These are phyloP conservation scores for Penicillium janthinellum DNA, from an alignment of 2,329 filamentous ascomycete genomes.

Conservation along the genomic window DNA sequence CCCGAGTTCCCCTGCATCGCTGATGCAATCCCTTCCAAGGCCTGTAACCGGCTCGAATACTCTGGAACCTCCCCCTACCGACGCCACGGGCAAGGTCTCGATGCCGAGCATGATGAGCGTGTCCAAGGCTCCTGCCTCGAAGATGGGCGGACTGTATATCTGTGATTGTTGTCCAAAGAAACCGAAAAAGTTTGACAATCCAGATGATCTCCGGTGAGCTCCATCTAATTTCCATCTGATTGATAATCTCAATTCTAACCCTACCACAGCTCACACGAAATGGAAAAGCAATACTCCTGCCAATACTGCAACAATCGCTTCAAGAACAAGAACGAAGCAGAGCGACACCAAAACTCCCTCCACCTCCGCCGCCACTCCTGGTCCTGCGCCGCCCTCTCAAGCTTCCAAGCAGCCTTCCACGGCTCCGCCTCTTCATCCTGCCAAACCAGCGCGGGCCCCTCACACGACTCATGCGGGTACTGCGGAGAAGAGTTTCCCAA, in stretches of 20 bases:
- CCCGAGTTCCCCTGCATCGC: slow-evolving; percentile 51
- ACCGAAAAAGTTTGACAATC: slow-evolving; percentile 88
- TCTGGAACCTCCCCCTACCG: slow-evolving; percentile 44
- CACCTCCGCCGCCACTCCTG: slow-evolving; percentile 92
- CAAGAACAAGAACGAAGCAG: slow-evolving; percentile 98
- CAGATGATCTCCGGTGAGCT: slow-evolving; percentile 78
- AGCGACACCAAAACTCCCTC: slow-evolving; percentile 92
- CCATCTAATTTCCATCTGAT: neutral
- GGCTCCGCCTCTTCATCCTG: slow-evolving; percentile 60
- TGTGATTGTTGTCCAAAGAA: slow-evolving; percentile 98
- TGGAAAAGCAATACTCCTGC: slow-evolving; percentile 96
- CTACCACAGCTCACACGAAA: slow-evolving; percentile 71
- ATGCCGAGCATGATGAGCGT: slow-evolving; percentile 38
- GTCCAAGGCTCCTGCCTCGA: slow-evolving; percentile 41
- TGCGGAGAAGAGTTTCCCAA: slow-evolving; percentile 90
- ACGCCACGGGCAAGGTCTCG: slow-evolving; percentile 52
- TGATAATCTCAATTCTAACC: slow-evolving; percentile 3
- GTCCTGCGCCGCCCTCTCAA: slow-evolving; percentile 85
- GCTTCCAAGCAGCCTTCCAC: slow-evolving; percentile 82
- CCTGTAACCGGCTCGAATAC: slow-evolving; percentile 38
- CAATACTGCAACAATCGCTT: slow-evolving; percentile 91
- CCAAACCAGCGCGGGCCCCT: slow-evolving; percentile 39
- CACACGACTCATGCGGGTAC: slow-evolving; percentile 81
- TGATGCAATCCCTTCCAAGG: slow-evolving; percentile 42
- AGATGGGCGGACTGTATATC: slow-evolving; percentile 64